Evolutionary conservation across 2,329 filamentous ascomycete genomes (phyloP).

Genomic region (Hymenoscyphus repandus): DNA sequence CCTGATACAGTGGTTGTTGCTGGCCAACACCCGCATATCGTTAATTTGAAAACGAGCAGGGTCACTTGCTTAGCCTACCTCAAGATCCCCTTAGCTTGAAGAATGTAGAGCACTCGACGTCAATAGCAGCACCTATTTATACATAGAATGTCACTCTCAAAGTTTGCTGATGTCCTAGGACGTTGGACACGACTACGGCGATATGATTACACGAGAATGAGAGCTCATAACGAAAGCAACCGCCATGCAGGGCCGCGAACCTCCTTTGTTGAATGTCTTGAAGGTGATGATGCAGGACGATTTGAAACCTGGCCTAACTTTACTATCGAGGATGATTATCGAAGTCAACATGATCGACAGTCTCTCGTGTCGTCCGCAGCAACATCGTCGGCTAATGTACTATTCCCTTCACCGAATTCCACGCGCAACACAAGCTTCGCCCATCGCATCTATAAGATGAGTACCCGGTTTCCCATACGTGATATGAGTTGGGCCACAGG

Average conservation of each 20-base stretch:
- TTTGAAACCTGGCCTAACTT: slow-evolving; percentile 15
- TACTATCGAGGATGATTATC: slow-evolving; percentile 9
- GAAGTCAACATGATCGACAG: slow-evolving; percentile 3
- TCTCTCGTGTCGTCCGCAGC: not conserved
- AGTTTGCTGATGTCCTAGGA: slow-evolving; percentile 8
- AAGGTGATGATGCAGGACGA: slow-evolving; percentile 1
- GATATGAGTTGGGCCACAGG: slow-evolving; percentile 20
- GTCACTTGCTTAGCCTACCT: no score
- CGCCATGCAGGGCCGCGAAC: not conserved
- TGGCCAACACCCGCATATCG: no score
- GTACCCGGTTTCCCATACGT: slow-evolving; percentile 15
- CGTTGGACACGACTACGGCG: slow-evolving; percentile 1
- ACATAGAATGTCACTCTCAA: slow-evolving; percentile 12
- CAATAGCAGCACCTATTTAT: not conserved
- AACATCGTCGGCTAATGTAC: not conserved
- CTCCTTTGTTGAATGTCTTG: slow-evolving; percentile 11
- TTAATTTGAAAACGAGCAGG: no score
- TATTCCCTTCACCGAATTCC: slow-evolving; percentile 9
- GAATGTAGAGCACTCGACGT: not conserved
- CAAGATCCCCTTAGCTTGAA: no score
- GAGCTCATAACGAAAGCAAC: slow-evolving; percentile 1
- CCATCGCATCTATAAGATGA: slow-evolving; percentile 14
- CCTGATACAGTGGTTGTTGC: no score
- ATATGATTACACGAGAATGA: slow-evolving; percentile 13
- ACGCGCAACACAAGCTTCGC: slow-evolving; percentile 3